Evolutionary conservation across 2,329 filamentous ascomycete genomes (phyloP), one percentile per base, ranked within the genome.

Genomic region (Arthrobotrys iridis): DNA sequence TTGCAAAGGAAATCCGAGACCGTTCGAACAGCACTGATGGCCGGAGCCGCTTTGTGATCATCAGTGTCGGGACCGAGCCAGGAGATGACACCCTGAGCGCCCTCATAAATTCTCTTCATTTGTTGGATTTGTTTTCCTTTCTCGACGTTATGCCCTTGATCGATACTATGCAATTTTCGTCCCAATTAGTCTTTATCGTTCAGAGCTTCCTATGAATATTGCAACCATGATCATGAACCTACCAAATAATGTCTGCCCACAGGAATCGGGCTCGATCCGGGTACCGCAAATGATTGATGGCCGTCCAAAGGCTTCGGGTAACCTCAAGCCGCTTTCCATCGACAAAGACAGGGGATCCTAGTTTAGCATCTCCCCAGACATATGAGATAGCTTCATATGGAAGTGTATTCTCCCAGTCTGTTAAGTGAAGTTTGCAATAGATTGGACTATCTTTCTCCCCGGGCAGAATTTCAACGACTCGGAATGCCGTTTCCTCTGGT

Each of bases 71-170:
- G 72, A 7, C 79, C 79, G n/a, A 80, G 65, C 79, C 79, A 81
- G 11, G 79, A 78, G 15, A 80, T 67, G n/a, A 81, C 80, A 6
- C 65, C 26, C 37, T 78, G 73, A 0, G 79, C 79, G 7, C 74
- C 77, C 41, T 78, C 74, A 37, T 79, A 81, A n/a, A 81, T 80
- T 20, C 74, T 77, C 41, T 74, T 78, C 79, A 80, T 81, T 41
- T 79, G 77, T 3, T 33, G 46, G 26, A 81, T 80, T 76, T 80
- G 79, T 13, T 67, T 26, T 24, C 76, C 66, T 50, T 78, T 77
- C 73, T 81, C 79, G 55, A 46, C 65, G 33, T 77, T 68, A 63
- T 80, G 74, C 18, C 48, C 45, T 71, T 81, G 80, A 59, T 81
- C 78, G 46, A 79, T 79, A 55, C 77, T 79, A 50, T 46, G 37